These are phyloP conservation scores for Tricholoma hemisulphureum DNA, from an alignment of 768 basidiomycete species.

Conservation along the genomic window DNA sequence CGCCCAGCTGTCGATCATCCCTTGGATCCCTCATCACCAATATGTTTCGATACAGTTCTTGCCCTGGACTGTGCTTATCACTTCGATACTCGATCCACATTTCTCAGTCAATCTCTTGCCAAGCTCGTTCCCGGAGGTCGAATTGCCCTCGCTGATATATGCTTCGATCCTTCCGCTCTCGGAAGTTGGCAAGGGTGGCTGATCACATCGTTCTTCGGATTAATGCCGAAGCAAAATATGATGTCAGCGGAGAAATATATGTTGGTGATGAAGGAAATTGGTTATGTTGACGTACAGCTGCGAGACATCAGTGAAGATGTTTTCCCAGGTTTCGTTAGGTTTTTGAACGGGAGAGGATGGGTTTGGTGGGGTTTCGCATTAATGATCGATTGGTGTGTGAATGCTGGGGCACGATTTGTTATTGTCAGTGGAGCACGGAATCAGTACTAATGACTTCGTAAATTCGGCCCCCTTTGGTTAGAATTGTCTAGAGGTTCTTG, in stretches of 20 bases:
- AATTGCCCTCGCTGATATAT: conserved; percentile 62
- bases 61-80: conserved; percentile 73
- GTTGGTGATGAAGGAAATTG: conserved; percentile 42
- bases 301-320: conserved; percentile 59
- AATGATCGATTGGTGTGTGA: conserved; percentile 35
- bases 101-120: conserved; percentile 49
- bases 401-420: conserved; percentile 48
- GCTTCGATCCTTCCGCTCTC: conserved; percentile 38
- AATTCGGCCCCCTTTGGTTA: background rate
- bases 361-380: conserved; percentile 45
- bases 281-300: conserved; percentile 51
- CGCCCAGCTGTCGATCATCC: conserved; percentile 38
- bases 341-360: conserved; percentile 43
- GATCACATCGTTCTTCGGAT: conserved; percentile 31
- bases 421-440: conserved; percentile 39
- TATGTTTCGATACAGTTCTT: conserved; percentile 48
- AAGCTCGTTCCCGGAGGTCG: conserved; percentile 49
- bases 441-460: background rate
- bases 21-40: conserved; percentile 33
- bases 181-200: conserved; percentile 22
- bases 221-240: conserved; percentile 52
- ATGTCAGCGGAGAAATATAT: conserved; percentile 46
- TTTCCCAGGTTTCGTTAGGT: conserved; percentile 54
- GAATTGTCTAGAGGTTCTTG: no score
- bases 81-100: conserved; percentile 50